These are phyloP conservation scores for Gyrodon lividus DNA, from an alignment of 768 basidiomycete genomes.

Conservation along the genomic window DNA sequence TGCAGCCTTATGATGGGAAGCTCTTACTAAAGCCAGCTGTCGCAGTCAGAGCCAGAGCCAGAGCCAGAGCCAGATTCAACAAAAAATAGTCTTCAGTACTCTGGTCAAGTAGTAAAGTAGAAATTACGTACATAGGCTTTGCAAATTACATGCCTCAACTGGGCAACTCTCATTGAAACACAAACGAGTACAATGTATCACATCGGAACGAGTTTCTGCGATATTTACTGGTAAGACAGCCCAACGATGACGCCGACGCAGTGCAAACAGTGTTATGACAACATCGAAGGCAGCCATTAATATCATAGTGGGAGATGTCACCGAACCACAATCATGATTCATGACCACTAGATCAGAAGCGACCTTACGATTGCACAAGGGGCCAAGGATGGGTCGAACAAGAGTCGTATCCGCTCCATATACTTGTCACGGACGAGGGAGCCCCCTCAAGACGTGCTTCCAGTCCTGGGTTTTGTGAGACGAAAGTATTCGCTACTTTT, in stretches of 20 bases:
- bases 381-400: neutral
- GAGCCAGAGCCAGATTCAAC: no score
- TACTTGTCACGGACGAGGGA: conserved; percentile 14
- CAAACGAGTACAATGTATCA: no score
- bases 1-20: no score
- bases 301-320: neutral
- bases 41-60: no score
- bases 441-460: conserved; percentile 29
- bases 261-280: neutral
- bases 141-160: no score
- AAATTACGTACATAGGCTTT: no score
- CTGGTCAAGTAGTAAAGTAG: no score
- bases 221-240: no score
- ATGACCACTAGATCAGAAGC: neutral
- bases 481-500: neutral
- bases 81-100: no score
- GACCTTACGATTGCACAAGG: neutral
- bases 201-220: no score
- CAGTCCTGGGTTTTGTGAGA: conserved; percentile 28
- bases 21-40: no score
- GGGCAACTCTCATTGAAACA: no score
- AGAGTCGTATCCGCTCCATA: neutral
- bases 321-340: neutral
- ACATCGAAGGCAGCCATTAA: neutral
- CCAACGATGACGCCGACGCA: neutral